These are phyloP conservation scores for Eucalyptus pauciflora DNA, from an alignment of 345 rosid genomes.

Conservation along the genomic window DNA sequence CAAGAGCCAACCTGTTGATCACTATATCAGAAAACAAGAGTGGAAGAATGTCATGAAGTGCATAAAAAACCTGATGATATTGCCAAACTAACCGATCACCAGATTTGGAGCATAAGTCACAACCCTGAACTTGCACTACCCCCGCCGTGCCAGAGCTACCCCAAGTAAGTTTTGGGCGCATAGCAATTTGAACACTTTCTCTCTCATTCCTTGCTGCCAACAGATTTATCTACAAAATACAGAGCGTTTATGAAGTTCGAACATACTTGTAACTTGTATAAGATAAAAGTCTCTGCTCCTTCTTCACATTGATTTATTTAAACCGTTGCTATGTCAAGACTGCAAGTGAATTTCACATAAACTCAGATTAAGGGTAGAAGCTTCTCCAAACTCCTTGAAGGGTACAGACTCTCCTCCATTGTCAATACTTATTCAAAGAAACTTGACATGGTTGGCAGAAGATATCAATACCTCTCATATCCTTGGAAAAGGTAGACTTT, in stretches of 20 bases:
- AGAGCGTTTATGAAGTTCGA: slow-evolving; percentile 1
- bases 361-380: neutral
- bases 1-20: slow-evolving; percentile 59
- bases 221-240: slow-evolving; percentile 57
- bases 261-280: neutral
- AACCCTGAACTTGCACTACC: slow-evolving; percentile 76
- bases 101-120: slow-evolving; percentile 64
- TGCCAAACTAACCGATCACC: slow-evolving; percentile 66
- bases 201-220: slow-evolving; percentile 97
- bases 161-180: slow-evolving; percentile 96
- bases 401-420: neutral
- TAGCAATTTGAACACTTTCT: slow-evolving; percentile 87
- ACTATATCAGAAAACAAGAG: neutral
- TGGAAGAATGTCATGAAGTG: neutral
- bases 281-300: neutral
- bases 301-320: neutral
- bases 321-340: neutral
- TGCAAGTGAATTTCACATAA: neutral
- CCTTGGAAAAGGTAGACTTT: neutral
- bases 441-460: neutral
- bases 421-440: neutral
- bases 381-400: neutral
- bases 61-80: neutral
- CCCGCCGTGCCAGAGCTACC: slow-evolving; percentile 55
- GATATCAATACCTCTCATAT: neutral